These are phyloP conservation scores for Tricholoma sp. DNA, from an alignment of 768 basidiomycete species.

Conservation along the genomic window DNA sequence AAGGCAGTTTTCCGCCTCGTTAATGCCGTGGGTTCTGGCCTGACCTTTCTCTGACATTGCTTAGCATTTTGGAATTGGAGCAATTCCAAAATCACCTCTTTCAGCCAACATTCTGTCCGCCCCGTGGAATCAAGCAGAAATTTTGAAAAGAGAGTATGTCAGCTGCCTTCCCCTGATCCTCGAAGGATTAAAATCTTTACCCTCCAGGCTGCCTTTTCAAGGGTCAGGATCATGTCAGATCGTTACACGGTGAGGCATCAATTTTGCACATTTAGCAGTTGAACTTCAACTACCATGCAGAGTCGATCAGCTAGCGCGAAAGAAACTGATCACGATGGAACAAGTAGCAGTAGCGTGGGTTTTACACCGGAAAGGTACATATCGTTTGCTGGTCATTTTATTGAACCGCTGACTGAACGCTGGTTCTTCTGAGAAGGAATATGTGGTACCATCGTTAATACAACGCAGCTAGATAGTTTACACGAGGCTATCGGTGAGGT, in stretches of 20 bases:
- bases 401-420: background rate
- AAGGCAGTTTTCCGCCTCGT: constrained; percentile 25
- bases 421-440: background rate
- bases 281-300: constrained; percentile 12
- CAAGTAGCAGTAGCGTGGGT: constrained; percentile 43
- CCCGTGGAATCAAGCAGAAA: constrained; percentile 28
- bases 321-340: constrained; percentile 40
- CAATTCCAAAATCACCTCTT: constrained; percentile 56
- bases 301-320: constrained; percentile 42
- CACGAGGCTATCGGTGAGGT: background rate
- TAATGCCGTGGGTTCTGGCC: background rate
- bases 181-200: background rate
- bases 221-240: constrained; percentile 26
- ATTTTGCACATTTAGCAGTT: background rate
- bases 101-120: constrained; percentile 42
- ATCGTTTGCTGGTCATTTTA: background rate
- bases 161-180: constrained; percentile 24
- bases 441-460: background rate
- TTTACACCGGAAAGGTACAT: constrained; percentile 29
- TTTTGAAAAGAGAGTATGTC: constrained; percentile 26
- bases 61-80: constrained; percentile 47
- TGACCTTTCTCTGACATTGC: background rate
- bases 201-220: constrained; percentile 16
- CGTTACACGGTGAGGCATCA: constrained; percentile 29
- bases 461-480: background rate